A percentile compares a stretch with the other conserved stretches of the same genome.
Evolutionary conservation across 1,284 basidiomycete species (phyloP).

Genomic region (Trametes pubescens): DNA sequence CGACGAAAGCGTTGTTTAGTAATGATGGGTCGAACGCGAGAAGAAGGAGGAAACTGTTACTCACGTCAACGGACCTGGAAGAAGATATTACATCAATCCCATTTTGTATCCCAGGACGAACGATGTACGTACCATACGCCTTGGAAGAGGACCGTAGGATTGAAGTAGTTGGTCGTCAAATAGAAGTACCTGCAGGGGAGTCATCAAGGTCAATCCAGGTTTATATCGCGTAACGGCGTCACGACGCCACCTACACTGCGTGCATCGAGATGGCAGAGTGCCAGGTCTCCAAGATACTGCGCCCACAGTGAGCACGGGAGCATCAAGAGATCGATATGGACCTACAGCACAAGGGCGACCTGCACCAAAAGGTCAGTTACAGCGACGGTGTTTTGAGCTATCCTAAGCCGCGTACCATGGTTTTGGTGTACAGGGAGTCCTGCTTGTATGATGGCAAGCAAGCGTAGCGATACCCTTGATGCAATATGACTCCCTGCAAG

Average conservation of each 20-base stretch:
- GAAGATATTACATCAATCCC: background rate
- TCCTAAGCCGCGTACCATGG: background rate
- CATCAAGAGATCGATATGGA: no score
- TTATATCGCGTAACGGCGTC: background rate
- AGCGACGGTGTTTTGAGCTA: background rate
- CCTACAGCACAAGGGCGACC: slow-evolving; percentile 5
- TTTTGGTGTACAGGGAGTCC: slow-evolving; percentile 2
- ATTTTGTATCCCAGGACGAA: background rate
- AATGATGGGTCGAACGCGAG: background rate
- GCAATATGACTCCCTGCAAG: slow-evolving; percentile 1
- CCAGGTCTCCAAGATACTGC: slow-evolving; percentile 6
- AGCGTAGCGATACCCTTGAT: slow-evolving; percentile 7
- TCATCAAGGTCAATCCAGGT: no score
- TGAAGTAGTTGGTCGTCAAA: slow-evolving; percentile 9
- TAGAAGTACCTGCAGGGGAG: background rate
- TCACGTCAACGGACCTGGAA: slow-evolving; percentile 14
- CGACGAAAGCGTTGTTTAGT: no score
- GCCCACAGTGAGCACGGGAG: background rate
- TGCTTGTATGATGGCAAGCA: background rate
- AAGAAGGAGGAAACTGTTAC: background rate
- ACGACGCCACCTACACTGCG: background rate
- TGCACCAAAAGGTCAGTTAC: background rate
- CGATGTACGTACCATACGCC: slow-evolving; percentile 2
- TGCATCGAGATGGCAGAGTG: slow-evolving; percentile 8
- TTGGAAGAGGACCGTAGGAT: slow-evolving; percentile 2